Percentiles rank a stretch among this genome's conserved stretches.
These are phyloP conservation scores for Areca catechu DNA, from an alignment of 176 grass and related monocot genomes.

Conservation along the genomic window DNA sequence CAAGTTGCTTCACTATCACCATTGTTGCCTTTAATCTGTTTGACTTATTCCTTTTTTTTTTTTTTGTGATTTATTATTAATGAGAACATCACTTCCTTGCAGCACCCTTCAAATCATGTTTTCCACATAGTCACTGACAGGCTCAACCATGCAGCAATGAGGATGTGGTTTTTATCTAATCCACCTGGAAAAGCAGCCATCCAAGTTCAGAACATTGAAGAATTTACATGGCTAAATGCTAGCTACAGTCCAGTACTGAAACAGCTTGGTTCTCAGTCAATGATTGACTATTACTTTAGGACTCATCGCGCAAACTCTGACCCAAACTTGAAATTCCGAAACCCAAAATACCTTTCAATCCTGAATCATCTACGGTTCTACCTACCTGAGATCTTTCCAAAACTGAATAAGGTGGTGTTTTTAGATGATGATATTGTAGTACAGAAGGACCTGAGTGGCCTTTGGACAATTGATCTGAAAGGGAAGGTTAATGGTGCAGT, in stretches of 20 bases:
- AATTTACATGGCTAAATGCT: constrained; percentile 11
- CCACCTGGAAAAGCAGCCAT: constrained; percentile 6
- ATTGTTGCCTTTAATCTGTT: too few relatives aligned
- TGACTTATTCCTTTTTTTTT: too few relatives aligned
- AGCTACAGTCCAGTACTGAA: constrained; percentile 18
- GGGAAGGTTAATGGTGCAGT: constrained; percentile 13
- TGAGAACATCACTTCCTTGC: neutral
- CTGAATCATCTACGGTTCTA: constrained; percentile 10
- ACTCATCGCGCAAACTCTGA: constrained; percentile 1
- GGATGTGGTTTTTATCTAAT: constrained; percentile 11
- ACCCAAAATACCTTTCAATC: constrained; percentile 13
- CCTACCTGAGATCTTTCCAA: constrained; percentile 13
- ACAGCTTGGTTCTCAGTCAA: constrained; percentile 4
- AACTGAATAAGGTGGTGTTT: constrained; percentile 14
- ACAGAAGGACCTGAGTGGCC: constrained; percentile 1
- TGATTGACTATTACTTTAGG: constrained; percentile 12
- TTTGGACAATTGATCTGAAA: constrained; percentile 3
- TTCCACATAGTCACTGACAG: constrained; percentile 14
- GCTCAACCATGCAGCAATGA: constrained; percentile 8
- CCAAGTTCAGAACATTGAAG: constrained; percentile 11
- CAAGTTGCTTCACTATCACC: neutral
- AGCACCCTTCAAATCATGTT: constrained; percentile 7
- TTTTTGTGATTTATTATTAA: neutral
- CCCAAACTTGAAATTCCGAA: constrained; percentile 7
- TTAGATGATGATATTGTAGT: constrained; percentile 15